phyloP scores from a whole-genome alignment of 75 land plant species.

The Larix kaempferi region DNA sequence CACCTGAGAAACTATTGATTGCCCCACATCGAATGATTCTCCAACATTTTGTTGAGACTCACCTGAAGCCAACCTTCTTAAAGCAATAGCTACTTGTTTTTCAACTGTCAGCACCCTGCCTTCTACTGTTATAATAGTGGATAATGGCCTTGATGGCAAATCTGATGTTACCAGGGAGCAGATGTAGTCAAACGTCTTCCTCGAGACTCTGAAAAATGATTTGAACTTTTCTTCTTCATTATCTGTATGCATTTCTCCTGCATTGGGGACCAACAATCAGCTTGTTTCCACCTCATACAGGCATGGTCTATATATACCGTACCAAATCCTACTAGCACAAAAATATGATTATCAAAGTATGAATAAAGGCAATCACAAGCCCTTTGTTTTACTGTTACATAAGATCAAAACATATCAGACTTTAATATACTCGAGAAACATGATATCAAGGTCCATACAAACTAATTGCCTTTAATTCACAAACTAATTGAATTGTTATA shows the following conservation, averaged over 20 bases:
- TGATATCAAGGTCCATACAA: no score
- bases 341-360: no score
- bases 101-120: constrained; percentile 88
- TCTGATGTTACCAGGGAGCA: constrained; percentile 81
- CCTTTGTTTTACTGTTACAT: no score
- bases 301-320: no score
- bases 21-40: constrained; percentile 80
- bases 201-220: constrained; percentile 69
- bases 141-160: constrained; percentile 73
- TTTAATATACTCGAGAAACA: no score
- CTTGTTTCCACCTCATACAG: no score
- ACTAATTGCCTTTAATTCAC: neutral
- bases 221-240: constrained; percentile 63
- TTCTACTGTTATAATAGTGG: constrained; percentile 73
- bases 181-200: constrained; percentile 79
- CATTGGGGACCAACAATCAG: no score
- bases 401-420: no score
- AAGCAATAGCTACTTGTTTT: constrained; percentile 93
- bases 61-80: constrained; percentile 87
- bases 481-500: neutral
- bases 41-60: constrained; percentile 85
- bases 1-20: constrained; percentile 88
- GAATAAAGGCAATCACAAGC: no score
- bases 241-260: constrained; percentile 24
- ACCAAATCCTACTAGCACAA: no score